Conservation (phyloP, 2,329 filamentous ascomycete species). For the Pseudogymnoascus sp. region DNA sequence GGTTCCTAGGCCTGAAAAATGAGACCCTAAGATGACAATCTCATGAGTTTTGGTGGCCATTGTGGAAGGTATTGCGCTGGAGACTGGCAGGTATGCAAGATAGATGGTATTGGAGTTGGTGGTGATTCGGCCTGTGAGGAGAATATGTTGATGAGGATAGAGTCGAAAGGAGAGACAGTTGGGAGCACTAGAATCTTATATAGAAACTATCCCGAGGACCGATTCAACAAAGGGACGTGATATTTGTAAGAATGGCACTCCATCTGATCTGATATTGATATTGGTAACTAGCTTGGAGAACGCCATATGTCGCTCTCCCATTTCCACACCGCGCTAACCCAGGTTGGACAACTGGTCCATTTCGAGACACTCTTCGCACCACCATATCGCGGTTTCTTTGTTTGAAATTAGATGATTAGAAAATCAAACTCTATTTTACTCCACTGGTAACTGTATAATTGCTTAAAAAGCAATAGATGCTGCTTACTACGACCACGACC, state of each 20-base stretch:
- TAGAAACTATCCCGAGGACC: not conserved
- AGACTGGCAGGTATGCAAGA: not conserved
- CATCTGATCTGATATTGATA: too few species aligned
- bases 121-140: not conserved
- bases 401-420: not conserved
- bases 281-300: not conserved
- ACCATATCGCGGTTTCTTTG: not conserved
- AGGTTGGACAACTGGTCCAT: not conserved
- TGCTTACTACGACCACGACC: not conserved
- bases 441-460: not conserved
- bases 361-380: too few species aligned
- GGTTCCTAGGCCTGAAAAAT: not conserved
- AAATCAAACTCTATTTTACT: not conserved
- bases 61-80: not conserved
- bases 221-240: not conserved
- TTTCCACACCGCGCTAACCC: not conserved
- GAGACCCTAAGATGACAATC: not conserved
- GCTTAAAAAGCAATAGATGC: constrained; percentile 2
- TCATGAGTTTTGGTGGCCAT: not conserved
- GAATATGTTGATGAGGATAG: not conserved
- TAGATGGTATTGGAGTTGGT: not conserved
- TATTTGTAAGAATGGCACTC: not conserved
- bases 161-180: not conserved
- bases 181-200: not conserved
- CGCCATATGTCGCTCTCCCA: not conserved